These are phyloP conservation scores for Caloboletus inedulis DNA, from an alignment of 1,284 basidiomycete genomes.

Conservation along the genomic window DNA sequence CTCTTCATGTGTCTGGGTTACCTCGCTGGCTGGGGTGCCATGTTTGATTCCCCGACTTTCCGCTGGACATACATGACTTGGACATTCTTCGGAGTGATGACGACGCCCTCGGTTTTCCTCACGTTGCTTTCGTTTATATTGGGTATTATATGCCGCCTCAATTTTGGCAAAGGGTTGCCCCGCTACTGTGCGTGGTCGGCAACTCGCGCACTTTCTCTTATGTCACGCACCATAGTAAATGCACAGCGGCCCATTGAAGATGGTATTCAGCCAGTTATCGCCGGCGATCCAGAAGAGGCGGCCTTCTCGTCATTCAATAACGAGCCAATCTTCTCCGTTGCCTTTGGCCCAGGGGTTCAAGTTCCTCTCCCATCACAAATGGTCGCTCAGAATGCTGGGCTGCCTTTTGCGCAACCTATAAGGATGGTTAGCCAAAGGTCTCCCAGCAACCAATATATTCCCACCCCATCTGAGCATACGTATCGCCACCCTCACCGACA, in stretches of 20 bases:
- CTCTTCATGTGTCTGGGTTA: conserved; percentile 57
- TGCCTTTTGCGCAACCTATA: conserved; percentile 39
- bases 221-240: conserved; percentile 44
- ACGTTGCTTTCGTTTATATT: conserved; percentile 54
- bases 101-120: conserved; percentile 55
- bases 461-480: conserved; percentile 1
- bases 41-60: conserved; percentile 71
- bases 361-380: conserved; percentile 41
- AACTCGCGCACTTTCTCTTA: not conserved
- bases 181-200: conserved; percentile 54
- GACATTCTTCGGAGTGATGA: conserved; percentile 69
- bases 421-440: not conserved
- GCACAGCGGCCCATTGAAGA: conserved; percentile 49
- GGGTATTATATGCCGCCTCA: conserved; percentile 63
- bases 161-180: conserved; percentile 71
- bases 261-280: conserved; percentile 41
- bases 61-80: conserved; percentile 72
- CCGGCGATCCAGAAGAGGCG: conserved; percentile 56
- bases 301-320: conserved; percentile 57
- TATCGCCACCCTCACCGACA: conserved; percentile 12
- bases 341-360: conserved; percentile 43
- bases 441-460: not conserved
- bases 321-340: conserved; percentile 51
- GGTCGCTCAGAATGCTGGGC: conserved; percentile 42
- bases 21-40: conserved; percentile 62